phyloP scores from a whole-genome alignment of 257 asterid genomes.

The Nicotiana attenuata region DNA sequence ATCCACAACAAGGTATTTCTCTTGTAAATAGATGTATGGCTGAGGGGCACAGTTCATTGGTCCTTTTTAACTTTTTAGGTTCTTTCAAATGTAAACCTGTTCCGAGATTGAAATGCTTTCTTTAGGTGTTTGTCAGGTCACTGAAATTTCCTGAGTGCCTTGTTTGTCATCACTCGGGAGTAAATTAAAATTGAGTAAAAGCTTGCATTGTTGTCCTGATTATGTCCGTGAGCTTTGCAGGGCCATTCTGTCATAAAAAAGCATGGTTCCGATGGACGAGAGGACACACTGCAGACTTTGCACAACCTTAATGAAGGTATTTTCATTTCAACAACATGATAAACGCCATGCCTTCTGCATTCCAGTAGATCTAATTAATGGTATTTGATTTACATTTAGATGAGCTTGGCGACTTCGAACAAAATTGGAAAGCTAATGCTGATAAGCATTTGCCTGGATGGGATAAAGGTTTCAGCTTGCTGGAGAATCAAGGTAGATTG shows the following conservation, averaged over 20 bases:
- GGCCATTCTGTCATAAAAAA: constrained; percentile 74
- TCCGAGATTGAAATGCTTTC: background rate
- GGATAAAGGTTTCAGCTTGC: constrained; percentile 51
- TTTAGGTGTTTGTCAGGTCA: background rate
- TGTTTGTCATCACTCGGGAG: background rate
- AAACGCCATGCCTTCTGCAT: background rate
- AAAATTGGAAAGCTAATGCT: constrained; percentile 64
- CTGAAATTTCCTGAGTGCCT: background rate
- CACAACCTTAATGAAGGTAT: constrained; percentile 90
- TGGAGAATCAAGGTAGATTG: constrained; percentile 48
- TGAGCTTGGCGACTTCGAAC: constrained; percentile 70
- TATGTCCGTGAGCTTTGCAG: constrained; percentile 24
- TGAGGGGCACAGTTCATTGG: background rate
- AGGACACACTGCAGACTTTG: constrained; percentile 61
- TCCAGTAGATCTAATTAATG: background rate
- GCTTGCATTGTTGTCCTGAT: background rate
- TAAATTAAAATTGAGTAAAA: background rate
- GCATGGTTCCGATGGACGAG: constrained; percentile 43
- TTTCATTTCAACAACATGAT: background rate
- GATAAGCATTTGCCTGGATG: constrained; percentile 63
- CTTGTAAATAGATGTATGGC: background rate
- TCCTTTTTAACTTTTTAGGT: background rate
- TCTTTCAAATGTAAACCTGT: background rate
- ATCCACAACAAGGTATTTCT: constrained; percentile 52
- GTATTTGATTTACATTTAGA: constrained; percentile 27